Evolutionary conservation across 169 alveolate genomes (phyloP), one percentile per base, ranked within the genome.

Genomic region (Cryptosporidium bovis): DNA sequence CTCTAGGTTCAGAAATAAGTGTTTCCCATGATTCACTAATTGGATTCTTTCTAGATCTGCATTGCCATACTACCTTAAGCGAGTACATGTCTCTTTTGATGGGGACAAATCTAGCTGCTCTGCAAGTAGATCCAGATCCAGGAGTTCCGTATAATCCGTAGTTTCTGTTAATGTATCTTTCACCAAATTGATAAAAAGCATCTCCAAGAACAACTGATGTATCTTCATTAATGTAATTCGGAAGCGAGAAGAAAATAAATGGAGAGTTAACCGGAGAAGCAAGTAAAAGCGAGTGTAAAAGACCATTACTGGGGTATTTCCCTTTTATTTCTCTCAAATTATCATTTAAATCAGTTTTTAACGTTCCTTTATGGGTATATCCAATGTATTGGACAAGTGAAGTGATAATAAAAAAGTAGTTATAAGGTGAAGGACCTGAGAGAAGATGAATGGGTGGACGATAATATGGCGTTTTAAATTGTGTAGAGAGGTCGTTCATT

Each of bases 71-170:
- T 60, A 62, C 36, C 53, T 60, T 77, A 10, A 77, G 51, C 3
- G 87, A 77, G n/a, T 60, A 56, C 87, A 77, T 58, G 13, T 62
- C 71, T 24, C 87, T 77, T 48, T 56, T 62, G 33, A 60, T 56
- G 0, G 87, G 87, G 8, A 77, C 64, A 20, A 77, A 77, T 60
- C 87, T 77, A 18, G 87, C 87, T 6, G 87, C 87, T 40, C 87
- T 77, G 7, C 87, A 77, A 20, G 87, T 60, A 68, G 64, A 58
- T 40, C 87, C 87, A 33, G 77, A 77, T 1, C 71, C 87, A 29
- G 87, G 77, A 3, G 53, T 15, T 3, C 60, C 87, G 20, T 77
- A 77, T 8, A 56, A 20, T 5, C 87, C 87, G 58, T 60, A 77
- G 24, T 77, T 77, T 10, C 87, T 77, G 36, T 77, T 77, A 15